Evolutionary conservation across 441 rosid species (phyloP).

Genomic region (Hura crepitans): DNA sequence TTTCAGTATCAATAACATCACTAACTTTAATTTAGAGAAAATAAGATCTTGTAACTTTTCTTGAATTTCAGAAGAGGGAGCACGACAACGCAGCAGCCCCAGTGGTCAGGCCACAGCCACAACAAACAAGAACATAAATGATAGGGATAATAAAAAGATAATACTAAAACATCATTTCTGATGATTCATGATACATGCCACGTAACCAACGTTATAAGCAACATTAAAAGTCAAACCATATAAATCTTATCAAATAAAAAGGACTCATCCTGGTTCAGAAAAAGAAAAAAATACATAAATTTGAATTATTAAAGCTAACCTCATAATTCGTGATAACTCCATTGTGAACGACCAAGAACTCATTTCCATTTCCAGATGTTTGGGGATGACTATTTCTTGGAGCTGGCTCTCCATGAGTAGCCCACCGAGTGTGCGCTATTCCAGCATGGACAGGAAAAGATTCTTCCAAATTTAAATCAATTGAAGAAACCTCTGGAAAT

Average conservation of each 20-base stretch:
- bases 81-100: background rate
- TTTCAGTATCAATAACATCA: background rate
- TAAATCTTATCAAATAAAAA: background rate
- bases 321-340: constrained; percentile 82
- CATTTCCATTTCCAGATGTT: constrained; percentile 74
- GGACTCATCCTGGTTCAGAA: background rate
- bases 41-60: background rate
- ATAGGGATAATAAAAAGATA: background rate
- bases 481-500: constrained; percentile 56
- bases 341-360: constrained; percentile 91
- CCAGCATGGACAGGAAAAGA: constrained; percentile 73
- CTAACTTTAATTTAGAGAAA: background rate
- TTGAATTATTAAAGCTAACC: constrained; percentile 37
- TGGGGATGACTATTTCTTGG: constrained; percentile 95
- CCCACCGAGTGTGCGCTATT: constrained; percentile 97
- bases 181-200: background rate
- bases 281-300: background rate
- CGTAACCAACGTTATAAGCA: background rate
- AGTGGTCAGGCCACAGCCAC: background rate
- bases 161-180: background rate
- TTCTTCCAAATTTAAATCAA: constrained; percentile 65
- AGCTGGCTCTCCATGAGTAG: constrained; percentile 95
- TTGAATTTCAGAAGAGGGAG: background rate
- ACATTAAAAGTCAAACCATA: constrained; percentile 1
- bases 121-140: background rate